Evolutionary conservation across 1,284 basidiomycete genomes (phyloP).

Genomic region (Violaceomyces palustris): DNA sequence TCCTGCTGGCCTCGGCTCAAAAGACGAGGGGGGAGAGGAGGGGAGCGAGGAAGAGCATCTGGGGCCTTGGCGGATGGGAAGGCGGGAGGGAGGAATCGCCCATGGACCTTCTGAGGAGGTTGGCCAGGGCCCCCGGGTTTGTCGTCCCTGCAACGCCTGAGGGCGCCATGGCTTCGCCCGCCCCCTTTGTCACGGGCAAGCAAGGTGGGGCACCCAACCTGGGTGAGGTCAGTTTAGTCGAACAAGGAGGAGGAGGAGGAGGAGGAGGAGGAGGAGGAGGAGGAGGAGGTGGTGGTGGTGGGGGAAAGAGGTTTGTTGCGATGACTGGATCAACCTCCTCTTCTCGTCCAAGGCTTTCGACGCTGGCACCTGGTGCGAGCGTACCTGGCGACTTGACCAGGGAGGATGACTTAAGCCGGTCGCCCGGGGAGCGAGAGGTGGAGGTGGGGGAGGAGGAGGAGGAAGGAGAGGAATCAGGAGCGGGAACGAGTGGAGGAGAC

Average conservation of each 20-base stretch:
- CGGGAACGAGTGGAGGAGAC: not conserved
- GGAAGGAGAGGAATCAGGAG: not conserved
- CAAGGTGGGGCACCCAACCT: conserved; percentile 5
- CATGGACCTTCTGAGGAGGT: conserved; percentile 23
- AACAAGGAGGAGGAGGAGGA: not conserved
- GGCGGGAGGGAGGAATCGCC: conserved; percentile 32
- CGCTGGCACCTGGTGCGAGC: conserved; percentile 21
- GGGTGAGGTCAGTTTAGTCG: conserved; percentile 2
- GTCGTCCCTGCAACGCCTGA: conserved; percentile 20
- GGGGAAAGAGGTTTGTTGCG: not conserved
- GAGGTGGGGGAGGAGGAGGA: conserved; percentile 12
- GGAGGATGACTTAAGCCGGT: conserved; percentile 18
- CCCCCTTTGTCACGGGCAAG: conserved; percentile 1
- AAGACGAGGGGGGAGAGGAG: conserved; percentile 11
- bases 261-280: not conserved
- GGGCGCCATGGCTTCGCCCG: conserved; percentile 19
- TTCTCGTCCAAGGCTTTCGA: conserved; percentile 1
- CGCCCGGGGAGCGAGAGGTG: conserved; percentile 7
- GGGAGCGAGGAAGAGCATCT: conserved; percentile 16
- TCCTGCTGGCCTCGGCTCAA: conserved; percentile 21
- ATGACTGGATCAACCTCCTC: not conserved
- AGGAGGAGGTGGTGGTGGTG: not conserved
- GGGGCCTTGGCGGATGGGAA: conserved; percentile 31
- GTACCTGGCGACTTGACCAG: conserved; percentile 31
- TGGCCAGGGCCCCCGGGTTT: conserved; percentile 26